Percentiles rank a stretch among this genome's conserved stretches.
phyloP scores from a whole-genome alignment of 305 asterid species.

The Withania somnifera region DNA sequence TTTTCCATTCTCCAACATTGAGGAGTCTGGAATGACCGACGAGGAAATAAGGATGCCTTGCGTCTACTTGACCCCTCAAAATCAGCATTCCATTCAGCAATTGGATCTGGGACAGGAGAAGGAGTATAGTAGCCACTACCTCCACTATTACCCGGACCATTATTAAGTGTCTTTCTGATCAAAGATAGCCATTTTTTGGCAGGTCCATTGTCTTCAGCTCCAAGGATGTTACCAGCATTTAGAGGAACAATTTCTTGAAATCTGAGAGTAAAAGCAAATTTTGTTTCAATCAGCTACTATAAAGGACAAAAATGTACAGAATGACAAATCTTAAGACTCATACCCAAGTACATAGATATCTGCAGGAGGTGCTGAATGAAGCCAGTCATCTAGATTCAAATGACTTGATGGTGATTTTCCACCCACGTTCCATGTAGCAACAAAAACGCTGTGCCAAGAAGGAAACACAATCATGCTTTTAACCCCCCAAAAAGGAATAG shows the following conservation, averaged over 20 bases:
- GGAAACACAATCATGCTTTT: neutral
- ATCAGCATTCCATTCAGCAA: constrained; percentile 89
- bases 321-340: neutral
- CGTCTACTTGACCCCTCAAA: constrained; percentile 69
- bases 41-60: constrained; percentile 61
- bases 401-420: constrained; percentile 76
- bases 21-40: constrained; percentile 95
- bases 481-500: neutral
- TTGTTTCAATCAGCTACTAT: neutral
- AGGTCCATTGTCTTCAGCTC: constrained; percentile 98
- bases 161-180: constrained; percentile 62
- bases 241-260: constrained; percentile 97
- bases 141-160: constrained; percentile 48
- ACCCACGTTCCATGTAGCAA: constrained; percentile 94
- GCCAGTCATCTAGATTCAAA: constrained; percentile 87
- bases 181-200: constrained; percentile 85
- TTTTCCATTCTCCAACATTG: constrained; percentile 54
- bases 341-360: constrained; percentile 98
- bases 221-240: constrained; percentile 90
- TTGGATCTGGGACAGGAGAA: constrained; percentile 78
- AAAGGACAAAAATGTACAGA: neutral
- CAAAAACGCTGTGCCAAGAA: constrained; percentile 49
- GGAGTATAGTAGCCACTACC: constrained; percentile 71
- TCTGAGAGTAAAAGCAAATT: constrained; percentile 19
- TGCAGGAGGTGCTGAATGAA: constrained; percentile 93